These are phyloP conservation scores for Ettlia oleoabundans DNA, from an alignment of 139 green algal species.

Conservation along the genomic window DNA sequence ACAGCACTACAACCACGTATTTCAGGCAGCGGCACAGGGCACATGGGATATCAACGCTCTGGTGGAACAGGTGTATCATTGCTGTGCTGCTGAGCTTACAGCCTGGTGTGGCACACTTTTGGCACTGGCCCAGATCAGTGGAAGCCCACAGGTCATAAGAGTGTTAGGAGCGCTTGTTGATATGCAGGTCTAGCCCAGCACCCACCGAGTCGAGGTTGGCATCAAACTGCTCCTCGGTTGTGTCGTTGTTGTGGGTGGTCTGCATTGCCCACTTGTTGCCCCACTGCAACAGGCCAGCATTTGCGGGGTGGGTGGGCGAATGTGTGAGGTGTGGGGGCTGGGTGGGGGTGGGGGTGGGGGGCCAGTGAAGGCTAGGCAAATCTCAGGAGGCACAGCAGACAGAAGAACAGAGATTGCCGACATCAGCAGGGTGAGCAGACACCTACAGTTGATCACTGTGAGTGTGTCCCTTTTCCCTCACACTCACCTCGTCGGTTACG, in stretches of 20 bases:
- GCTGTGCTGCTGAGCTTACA: too few relatives aligned
- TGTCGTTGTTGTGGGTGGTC: neutral
- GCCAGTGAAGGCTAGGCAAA: neutral
- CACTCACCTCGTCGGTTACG: neutral
- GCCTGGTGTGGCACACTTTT: too few relatives aligned
- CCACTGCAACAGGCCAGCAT: neutral
- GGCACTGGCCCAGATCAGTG: too few relatives aligned
- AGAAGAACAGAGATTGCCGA: neutral
- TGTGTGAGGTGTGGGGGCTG: neutral
- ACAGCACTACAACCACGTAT: too few relatives aligned
- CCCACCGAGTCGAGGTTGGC: neutral
- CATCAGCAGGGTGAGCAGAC: neutral
- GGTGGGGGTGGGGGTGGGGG: neutral
- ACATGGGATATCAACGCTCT: too few relatives aligned
- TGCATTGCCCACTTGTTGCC: constrained; percentile 12
- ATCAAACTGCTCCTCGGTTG: neutral
- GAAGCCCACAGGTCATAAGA: neutral
- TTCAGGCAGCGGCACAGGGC: too few relatives aligned
- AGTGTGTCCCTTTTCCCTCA: neutral
- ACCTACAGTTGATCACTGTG: neutral
- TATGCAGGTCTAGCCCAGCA: neutral
- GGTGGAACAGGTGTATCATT: too few relatives aligned
- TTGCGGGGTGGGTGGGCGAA: too few relatives aligned
- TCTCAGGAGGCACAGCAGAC: neutral
- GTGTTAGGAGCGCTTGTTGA: neutral